These are phyloP conservation scores for Candida insectorum DNA, from an alignment of 805 yeast species.

Conservation along the genomic window DNA sequence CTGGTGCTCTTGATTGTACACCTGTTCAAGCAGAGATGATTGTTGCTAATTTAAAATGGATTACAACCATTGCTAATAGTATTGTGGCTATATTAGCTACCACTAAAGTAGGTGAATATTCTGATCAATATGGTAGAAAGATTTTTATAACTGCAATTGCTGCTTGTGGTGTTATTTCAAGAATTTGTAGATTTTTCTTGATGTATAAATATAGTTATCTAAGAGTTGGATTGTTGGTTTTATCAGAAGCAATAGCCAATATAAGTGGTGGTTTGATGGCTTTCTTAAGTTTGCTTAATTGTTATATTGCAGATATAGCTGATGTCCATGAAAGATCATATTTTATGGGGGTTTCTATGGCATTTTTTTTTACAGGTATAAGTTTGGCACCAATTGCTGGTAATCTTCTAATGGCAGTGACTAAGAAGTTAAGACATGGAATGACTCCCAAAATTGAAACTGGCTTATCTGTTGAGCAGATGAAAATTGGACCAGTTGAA, in stretches of 20 bases:
- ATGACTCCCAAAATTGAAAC: neutral
- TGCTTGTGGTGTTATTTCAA: slow-evolving; percentile 18
- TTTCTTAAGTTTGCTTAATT: slow-evolving; percentile 54
- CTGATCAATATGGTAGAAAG: slow-evolving; percentile 39
- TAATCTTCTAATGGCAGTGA: slow-evolving; percentile 23
- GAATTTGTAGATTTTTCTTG: slow-evolving; percentile 18
- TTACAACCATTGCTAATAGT: slow-evolving; percentile 38
- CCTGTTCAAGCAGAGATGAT: slow-evolving; percentile 32
- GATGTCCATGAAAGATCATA: slow-evolving; percentile 57
- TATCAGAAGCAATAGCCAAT: slow-evolving; percentile 44
- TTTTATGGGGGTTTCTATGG: slow-evolving; percentile 56
- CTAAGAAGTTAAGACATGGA: slow-evolving; percentile 4
- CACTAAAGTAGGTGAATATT: slow-evolving; percentile 45
- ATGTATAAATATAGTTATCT: slow-evolving; percentile 26
- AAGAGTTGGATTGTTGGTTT: slow-evolving; percentile 34
- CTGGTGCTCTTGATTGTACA: slow-evolving; percentile 20
- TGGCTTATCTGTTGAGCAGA: neutral
- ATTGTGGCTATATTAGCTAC: slow-evolving; percentile 48
- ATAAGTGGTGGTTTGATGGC: slow-evolving; percentile 63
- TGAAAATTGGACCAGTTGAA: slow-evolving; percentile 9
- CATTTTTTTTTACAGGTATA: slow-evolving; percentile 56
- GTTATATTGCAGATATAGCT: slow-evolving; percentile 73
- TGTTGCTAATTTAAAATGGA: slow-evolving; percentile 50
- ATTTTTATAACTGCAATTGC: slow-evolving; percentile 20
- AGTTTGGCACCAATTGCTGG: slow-evolving; percentile 66